Percentiles rank a stretch among this genome's conserved stretches.
phyloP scores from a whole-genome alignment of 2,329 filamentous ascomycete species.

The Trichoderma breve region DNA sequence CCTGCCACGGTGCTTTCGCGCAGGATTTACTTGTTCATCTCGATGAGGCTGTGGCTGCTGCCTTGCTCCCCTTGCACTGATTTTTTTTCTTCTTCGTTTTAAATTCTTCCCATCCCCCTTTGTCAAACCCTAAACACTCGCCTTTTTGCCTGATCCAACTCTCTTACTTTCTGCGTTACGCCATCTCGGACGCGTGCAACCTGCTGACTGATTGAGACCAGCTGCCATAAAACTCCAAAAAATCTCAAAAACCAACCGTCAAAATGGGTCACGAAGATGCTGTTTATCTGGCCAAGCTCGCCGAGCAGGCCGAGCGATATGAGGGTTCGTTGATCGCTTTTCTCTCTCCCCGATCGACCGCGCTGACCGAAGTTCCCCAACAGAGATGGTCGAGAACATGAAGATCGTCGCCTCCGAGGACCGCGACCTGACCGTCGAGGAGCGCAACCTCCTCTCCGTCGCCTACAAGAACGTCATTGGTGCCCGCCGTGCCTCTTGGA shows the following conservation, averaged over 20 bases:
- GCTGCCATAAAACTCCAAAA: background rate
- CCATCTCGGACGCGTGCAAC: constrained; percentile 10
- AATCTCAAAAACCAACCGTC: constrained; percentile 34
- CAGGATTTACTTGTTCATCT: background rate
- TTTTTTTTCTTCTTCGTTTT: background rate
- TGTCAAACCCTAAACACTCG: background rate
- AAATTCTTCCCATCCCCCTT: background rate
- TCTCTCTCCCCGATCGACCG: constrained; percentile 5
- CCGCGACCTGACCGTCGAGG: constrained; percentile 82
- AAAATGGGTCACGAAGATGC: constrained; percentile 99
- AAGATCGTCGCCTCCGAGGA: constrained; percentile 92
- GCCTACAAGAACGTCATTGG: constrained; percentile 99
- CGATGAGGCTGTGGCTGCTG: constrained; percentile 15
- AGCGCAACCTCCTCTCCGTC: constrained; percentile 95
- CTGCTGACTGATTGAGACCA: constrained; percentile 15
- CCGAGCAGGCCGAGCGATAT: constrained; percentile 99
- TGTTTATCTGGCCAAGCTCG: constrained; percentile 99
- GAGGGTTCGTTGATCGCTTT: constrained; percentile 67
- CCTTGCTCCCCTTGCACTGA: background rate
- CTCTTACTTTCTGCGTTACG: background rate
- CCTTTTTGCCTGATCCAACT: background rate
- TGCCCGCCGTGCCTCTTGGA: constrained; percentile 94
- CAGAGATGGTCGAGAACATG: constrained; percentile 99
- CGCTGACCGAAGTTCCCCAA: constrained; percentile 27
- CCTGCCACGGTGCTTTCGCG: constrained; percentile 14